phyloP scores from a whole-genome alignment of 1,284 basidiomycete genomes.

The Apiotrichum gracile region DNA sequence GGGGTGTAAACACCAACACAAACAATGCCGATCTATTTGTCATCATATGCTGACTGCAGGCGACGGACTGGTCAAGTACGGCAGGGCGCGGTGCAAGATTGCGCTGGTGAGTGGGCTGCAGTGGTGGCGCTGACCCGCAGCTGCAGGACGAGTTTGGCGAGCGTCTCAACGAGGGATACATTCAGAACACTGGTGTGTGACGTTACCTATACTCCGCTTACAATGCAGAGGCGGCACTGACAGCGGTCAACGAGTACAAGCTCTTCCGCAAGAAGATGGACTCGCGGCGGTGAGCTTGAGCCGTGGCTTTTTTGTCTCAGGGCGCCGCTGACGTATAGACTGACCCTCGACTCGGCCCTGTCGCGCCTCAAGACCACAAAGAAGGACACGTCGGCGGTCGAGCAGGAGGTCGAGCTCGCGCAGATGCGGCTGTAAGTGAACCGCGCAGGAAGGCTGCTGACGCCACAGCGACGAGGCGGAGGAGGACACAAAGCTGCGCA shows the following conservation, averaged over 20 bases:
- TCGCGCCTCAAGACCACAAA: constrained; percentile 57
- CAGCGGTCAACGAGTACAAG: constrained; percentile 45
- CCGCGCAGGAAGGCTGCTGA: background rate
- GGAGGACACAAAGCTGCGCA: constrained; percentile 68
- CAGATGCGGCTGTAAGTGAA: constrained; percentile 64
- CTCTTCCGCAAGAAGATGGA: constrained; percentile 57
- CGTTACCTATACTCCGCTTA: background rate
- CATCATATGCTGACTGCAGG: constrained; percentile 23
- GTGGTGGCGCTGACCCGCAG: constrained; percentile 6
- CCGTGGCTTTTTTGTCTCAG: background rate
- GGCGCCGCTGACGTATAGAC: constrained; percentile 46
- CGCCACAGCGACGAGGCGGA: constrained; percentile 58
- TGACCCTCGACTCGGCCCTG: constrained; percentile 68
- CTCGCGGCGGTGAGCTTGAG: constrained; percentile 58
- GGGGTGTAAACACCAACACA: too few species aligned
- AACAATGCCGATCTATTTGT: too few species aligned
- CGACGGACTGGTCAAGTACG: constrained; percentile 63
- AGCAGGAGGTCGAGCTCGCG: constrained; percentile 67
- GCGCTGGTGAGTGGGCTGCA: constrained; percentile 53
- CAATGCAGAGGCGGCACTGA: constrained; percentile 49
- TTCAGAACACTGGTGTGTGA: constrained; percentile 54
- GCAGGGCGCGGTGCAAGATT: constrained; percentile 72
- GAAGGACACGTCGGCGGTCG: constrained; percentile 62
- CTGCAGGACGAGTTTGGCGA: constrained; percentile 67
- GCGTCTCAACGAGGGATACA: constrained; percentile 60